Percentiles rank a stretch among this genome's conserved stretches.
phyloP scores from a whole-genome alignment of 257 asterid species.

The Solanum neorickii region DNA sequence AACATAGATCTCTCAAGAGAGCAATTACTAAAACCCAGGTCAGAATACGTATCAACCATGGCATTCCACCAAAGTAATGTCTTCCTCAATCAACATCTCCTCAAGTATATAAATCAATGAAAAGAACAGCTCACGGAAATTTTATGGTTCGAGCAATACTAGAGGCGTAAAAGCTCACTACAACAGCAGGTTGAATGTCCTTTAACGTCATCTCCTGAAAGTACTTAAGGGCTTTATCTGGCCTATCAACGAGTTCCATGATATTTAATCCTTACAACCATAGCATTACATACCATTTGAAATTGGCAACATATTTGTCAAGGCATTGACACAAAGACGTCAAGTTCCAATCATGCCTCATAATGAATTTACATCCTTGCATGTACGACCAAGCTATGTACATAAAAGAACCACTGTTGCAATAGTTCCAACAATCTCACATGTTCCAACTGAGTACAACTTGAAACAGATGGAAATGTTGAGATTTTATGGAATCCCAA shows the following conservation, averaged over 20 bases:
- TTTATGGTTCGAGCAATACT: conserved; percentile 46
- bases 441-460: conserved; percentile 14
- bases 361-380: conserved; percentile 32
- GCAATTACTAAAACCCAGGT: conserved; percentile 40
- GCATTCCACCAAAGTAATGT: conserved; percentile 41
- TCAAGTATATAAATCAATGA: conserved; percentile 37
- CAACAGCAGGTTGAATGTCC: conserved; percentile 29
- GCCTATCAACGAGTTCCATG: conserved; percentile 57
- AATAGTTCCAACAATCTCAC: conserved; percentile 57
- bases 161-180: conserved; percentile 47
- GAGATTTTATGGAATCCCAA: conserved; percentile 14
- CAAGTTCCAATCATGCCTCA: conserved; percentile 46
- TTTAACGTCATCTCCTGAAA: conserved; percentile 30
- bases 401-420: conserved; percentile 60
- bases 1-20: conserved; percentile 29
- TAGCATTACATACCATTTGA: conserved; percentile 38
- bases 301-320: conserved; percentile 65
- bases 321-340: conserved; percentile 53
- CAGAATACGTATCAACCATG: conserved; percentile 63
- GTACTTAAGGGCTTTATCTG: conserved; percentile 25
- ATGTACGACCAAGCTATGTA: conserved; percentile 37
- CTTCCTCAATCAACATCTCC: conserved; percentile 40
- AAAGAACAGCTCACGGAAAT: conserved; percentile 29
- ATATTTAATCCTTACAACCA: conserved; percentile 42
- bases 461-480: neutral